Base-by-base conservation (phyloP, 192 early-diverging fungal genomes). In the Jimgerdemannia flammicorona region DNA sequence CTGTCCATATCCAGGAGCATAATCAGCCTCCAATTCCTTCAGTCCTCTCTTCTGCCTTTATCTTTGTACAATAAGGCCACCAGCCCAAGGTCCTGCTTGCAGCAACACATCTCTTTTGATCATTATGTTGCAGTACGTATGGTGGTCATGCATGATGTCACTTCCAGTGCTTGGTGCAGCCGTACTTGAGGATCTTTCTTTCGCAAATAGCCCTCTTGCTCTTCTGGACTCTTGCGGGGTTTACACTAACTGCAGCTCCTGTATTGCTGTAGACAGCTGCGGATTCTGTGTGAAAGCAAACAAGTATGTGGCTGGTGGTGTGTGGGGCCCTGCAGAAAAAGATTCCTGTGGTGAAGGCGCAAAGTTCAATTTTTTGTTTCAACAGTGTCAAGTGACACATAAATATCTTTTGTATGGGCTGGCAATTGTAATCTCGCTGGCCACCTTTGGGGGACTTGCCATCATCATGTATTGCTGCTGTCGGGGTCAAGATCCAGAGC, bases 271-370 rank as follows among this genome's bases (percentile, higher is more conserved):
- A 2, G 49, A 59, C 49, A 14, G 2, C 49, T 59, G 49, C 2
- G 49, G 49, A 81, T 76, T 76, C 79, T 85, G 20, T 2, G 2
- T 69, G 44, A 44, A 69, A 44, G 68, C 68, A 69, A 19, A 42
- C 11, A 63, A 41, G 18, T 29, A 19, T 4, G 4, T 42, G 29
- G 49, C 11, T 43, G 42, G 49, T 14, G 49, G 49, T 6, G 49
- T 59, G 49, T 59, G 49, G 49, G 49, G 49, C 8, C 49, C 49
- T 14, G 49, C 49, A 2, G 14, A 6, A 59, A 59, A 59, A 59
- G 6, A 10, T 6, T 59, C 49, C 14, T 59, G 49, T 14, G 49
- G 49, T 14, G 49, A 59, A 59, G 49, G 49, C 49, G 6, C 49
- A 14, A 59, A 2, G 14, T 59, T 59, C 14, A 2, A 59, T 14